phyloP scores from a whole-genome alignment of 2,329 filamentous ascomycete genomes.

The Sarocladium brachiariae region DNA sequence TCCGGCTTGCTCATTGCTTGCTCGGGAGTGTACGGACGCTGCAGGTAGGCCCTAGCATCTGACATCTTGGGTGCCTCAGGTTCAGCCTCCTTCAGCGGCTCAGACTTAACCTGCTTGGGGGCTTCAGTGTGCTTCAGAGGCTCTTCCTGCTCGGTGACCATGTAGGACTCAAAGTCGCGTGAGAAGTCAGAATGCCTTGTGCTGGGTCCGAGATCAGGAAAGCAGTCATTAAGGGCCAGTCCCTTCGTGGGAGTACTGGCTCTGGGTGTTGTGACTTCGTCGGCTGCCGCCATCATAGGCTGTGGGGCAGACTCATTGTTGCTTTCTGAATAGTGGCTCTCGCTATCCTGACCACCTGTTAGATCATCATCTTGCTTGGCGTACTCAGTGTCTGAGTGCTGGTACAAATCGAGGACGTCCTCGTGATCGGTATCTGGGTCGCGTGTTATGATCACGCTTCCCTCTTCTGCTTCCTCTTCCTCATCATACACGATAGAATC shows the following conservation, averaged over 20 bases:
- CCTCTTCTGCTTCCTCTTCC: conserved; percentile 40
- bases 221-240: conserved; percentile 19
- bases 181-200: conserved; percentile 32
- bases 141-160: conserved; percentile 29
- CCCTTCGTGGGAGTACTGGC: conserved; percentile 23
- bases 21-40: conserved; percentile 43
- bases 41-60: conserved; percentile 28
- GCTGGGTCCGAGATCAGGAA: conserved; percentile 31
- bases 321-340: conserved; percentile 29
- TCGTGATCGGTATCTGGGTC: conserved; percentile 52
- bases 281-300: conserved; percentile 23
- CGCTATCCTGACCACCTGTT: conserved; percentile 31
- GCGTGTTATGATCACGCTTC: conserved; percentile 61
- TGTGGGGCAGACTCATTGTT: conserved; percentile 15
- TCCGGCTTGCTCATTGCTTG: conserved; percentile 49
- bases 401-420: conserved; percentile 61
- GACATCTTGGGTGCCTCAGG: conserved; percentile 23
- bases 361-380: conserved; percentile 56
- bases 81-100: conserved; percentile 5
- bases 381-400: conserved; percentile 41
- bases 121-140: conserved; percentile 22
- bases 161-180: conserved; percentile 38
- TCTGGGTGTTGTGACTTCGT: conserved; percentile 46
- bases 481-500: conserved; percentile 46
- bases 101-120: conserved; percentile 12